phyloP scores from a whole-genome alignment of 2,329 filamentous ascomycete genomes.

The Magnaporthiopsis poae region DNA sequence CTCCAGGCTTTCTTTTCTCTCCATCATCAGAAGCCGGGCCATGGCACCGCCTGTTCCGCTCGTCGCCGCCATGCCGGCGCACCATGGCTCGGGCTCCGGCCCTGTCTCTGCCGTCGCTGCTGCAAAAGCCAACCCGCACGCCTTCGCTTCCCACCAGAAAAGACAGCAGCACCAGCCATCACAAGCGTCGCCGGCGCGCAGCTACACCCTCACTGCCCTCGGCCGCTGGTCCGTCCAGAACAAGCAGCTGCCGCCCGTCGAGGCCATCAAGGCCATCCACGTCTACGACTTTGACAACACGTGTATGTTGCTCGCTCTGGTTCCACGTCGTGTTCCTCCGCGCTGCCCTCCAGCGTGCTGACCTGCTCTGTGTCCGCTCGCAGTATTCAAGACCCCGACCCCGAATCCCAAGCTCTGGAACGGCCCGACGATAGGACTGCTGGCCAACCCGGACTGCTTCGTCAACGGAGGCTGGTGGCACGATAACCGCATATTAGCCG shows the following conservation, averaged over 20 bases:
- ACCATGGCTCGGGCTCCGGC: constrained; percentile 5
- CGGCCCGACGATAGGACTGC: constrained; percentile 61
- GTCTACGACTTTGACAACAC: constrained; percentile 99
- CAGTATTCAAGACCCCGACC: constrained; percentile 82
- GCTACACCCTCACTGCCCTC: constrained; percentile 59
- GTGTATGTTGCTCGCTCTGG: constrained; percentile 38
- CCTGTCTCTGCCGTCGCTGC: background rate
- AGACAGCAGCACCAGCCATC: background rate
- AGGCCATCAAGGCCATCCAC: constrained; percentile 69
- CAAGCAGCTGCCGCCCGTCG: constrained; percentile 49
- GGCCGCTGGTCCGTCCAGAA: constrained; percentile 76
- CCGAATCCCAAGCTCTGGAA: constrained; percentile 87
- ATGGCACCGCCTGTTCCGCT: constrained; percentile 1
- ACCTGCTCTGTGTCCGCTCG: constrained; percentile 5
- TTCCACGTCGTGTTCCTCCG: background rate
- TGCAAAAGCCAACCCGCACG: constrained; percentile 1
- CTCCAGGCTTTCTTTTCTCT: background rate
- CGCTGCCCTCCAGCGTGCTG: background rate
- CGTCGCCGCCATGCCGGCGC: constrained; percentile 3
- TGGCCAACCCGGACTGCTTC: constrained; percentile 68
- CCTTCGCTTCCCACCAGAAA: background rate
- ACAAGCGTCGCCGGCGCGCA: background rate
- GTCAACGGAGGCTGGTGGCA: constrained; percentile 94
- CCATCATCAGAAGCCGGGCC: background rate
- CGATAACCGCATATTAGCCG: constrained; percentile 71